Percentiles rank a stretch among this genome's conserved stretches.
Evolutionary conservation across 768 basidiomycete genomes (phyloP).

Genomic region (Tulasnella sp.): DNA sequence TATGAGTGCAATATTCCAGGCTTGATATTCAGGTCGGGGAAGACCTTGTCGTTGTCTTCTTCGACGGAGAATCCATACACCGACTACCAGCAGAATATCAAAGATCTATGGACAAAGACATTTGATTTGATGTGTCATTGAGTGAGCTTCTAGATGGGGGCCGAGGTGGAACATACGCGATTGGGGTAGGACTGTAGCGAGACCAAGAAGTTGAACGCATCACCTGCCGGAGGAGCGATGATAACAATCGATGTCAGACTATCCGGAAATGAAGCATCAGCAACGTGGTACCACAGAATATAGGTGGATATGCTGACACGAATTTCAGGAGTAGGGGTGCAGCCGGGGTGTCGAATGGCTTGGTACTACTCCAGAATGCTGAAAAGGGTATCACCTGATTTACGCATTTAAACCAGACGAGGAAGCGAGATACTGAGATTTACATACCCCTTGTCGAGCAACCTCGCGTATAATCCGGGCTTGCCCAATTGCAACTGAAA

Average conservation of each 20-base stretch:
- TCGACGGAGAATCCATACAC: constrained; percentile 21
- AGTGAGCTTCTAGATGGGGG: background rate
- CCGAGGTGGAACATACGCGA: background rate
- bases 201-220: constrained; percentile 22
- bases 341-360: constrained; percentile 22
- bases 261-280: no score
- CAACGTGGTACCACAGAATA: no score
- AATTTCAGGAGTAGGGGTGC: constrained; percentile 20
- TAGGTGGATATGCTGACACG: background rate
- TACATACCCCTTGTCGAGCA: constrained; percentile 15
- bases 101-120: constrained; percentile 12
- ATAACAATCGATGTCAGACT: constrained; percentile 21
- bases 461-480: constrained; percentile 16
- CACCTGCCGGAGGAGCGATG: constrained; percentile 21
- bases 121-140: background rate
- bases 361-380: constrained; percentile 20
- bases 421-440: no score
- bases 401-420: no score
- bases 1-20: constrained; percentile 6
- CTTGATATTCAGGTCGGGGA: background rate
- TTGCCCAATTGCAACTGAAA: background rate
- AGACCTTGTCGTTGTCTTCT: constrained; percentile 14
- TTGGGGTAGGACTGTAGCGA: background rate
- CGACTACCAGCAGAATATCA: constrained; percentile 19
- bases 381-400: constrained; percentile 14